phyloP scores from a whole-genome alignment of 2,329 filamentous ascomycete genomes.

The Calonectria crousiana region DNA sequence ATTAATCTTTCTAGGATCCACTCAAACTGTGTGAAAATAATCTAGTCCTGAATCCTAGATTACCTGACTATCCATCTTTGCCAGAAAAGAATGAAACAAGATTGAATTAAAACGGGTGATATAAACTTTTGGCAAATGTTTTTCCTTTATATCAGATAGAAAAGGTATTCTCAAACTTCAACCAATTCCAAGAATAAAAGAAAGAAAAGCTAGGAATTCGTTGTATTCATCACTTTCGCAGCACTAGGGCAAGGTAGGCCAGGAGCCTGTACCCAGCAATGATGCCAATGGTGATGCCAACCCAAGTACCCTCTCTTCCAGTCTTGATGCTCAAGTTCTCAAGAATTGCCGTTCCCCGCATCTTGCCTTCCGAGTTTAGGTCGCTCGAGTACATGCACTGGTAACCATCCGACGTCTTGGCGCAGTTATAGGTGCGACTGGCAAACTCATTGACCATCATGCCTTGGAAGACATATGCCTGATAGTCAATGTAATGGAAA shows the following conservation, averaged over 20 bases:
- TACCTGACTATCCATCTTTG: background rate
- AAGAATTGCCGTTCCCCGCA: background rate
- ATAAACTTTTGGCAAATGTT: background rate
- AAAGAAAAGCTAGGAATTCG: background rate
- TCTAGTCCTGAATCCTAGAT: background rate
- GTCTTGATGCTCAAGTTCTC: background rate
- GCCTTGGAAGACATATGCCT: background rate
- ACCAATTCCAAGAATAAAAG: background rate
- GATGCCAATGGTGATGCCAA: background rate
- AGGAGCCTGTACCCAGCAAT: background rate
- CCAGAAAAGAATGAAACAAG: background rate
- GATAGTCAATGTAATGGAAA: background rate
- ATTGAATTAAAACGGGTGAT: background rate
- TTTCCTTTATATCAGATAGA: background rate
- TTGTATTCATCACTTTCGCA: background rate
- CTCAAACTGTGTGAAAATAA: background rate
- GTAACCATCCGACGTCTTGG: background rate
- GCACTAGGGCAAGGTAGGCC: background rate
- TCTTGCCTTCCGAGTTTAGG: background rate
- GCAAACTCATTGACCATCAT: constrained; percentile 6
- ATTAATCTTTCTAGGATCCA: background rate
- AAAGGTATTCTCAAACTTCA: background rate
- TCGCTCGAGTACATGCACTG: constrained; percentile 1
- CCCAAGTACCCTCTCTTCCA: background rate
- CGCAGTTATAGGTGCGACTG: background rate